Base-by-base conservation (phyloP, 23 red algal species). In the Cyanidium caldarium region DNA sequence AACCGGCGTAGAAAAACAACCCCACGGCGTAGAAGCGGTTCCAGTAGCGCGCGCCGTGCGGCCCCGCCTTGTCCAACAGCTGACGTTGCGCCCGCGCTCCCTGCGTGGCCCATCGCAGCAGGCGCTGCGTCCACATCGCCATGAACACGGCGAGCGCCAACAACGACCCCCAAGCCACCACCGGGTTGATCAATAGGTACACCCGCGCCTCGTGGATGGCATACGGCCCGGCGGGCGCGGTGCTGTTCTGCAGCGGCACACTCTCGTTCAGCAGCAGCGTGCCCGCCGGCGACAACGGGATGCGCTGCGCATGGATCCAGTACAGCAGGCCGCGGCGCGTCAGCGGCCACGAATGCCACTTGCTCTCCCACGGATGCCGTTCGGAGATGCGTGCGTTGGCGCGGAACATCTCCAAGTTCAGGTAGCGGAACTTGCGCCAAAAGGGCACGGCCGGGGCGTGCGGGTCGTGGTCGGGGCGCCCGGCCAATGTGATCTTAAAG, bases 311-410 rank as follows among this genome's bases (percentile, higher is more conserved):
- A n/a, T 75, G 45, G 46, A 77, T 36, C 33, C 45, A 98, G 46
- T 86, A 94, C 15, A 85, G 42, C 15, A 94, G 37, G 41, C 88
- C 88, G 35, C 88, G 40, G 29, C 81, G 68, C 37, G 82, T 83
- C 42, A 86, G 57, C 45, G 83, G 78, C 88, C 88, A 94, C 34
- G 85, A 81, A 58, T 81, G 79, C 88, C 88, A 94, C 26, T 68
- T 75, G 44, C 75, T 80, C 37, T 89, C 86, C 86, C 86, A 89
- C 30, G 42, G 65, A 51, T 89, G 86, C 16, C 86, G 65, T 28
- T 72, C 80, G 10, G 34, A 77, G 37, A 94, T 72, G 35, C 42
- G 45, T 38, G 35, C 72, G 46, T 86, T 94, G 2, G 77, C 73
- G 37, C 68, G 46, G 34, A 94, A 69, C 77, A 86, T 85, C 44